Conservation (phyloP, 371 early-diverging fungal species). For the Synchytrium microbalum region DNA sequence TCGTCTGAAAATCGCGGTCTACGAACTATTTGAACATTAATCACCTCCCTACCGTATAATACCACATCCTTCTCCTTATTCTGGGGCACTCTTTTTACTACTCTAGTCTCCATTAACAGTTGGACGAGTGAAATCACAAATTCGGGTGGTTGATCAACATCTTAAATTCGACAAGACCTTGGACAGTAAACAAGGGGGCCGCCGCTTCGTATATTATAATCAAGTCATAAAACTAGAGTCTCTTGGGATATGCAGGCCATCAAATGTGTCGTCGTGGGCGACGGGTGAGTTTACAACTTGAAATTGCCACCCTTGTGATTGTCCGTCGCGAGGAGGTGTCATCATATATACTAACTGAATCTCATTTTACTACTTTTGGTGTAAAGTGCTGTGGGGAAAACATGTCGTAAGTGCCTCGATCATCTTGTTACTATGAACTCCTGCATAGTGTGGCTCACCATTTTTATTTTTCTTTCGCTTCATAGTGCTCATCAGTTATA, state of each 20-base stretch:
- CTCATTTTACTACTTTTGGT: not conserved
- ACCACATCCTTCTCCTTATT: no score
- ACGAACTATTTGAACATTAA: no score
- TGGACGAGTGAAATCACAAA: no score
- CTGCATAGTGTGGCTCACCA: not conserved
- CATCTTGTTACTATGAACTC: not conserved
- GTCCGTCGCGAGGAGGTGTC: not conserved
- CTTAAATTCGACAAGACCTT: no score
- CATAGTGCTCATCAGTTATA: slow-evolving; percentile 81
- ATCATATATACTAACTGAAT: slow-evolving; percentile 1
- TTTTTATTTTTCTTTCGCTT: not conserved
- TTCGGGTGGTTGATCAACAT: no score
- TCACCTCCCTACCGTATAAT: no score
- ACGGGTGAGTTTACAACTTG: slow-evolving; percentile 61
- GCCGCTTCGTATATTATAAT: no score
- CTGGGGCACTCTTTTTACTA: no score
- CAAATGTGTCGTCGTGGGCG: slow-evolving; percentile 97
- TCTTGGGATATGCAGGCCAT: slow-evolving; percentile 93
- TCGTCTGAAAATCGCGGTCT: no score
- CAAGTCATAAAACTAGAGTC: no score
- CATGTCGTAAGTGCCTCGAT: slow-evolving; percentile 55
- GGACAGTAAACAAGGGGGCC: no score
- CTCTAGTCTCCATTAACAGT: no score
- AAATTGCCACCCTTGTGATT: not conserved
- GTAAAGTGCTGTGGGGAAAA: slow-evolving; percentile 85